phyloP scores from a whole-genome alignment of 768 basidiomycete species.

The Lactifluus pinguis region DNA sequence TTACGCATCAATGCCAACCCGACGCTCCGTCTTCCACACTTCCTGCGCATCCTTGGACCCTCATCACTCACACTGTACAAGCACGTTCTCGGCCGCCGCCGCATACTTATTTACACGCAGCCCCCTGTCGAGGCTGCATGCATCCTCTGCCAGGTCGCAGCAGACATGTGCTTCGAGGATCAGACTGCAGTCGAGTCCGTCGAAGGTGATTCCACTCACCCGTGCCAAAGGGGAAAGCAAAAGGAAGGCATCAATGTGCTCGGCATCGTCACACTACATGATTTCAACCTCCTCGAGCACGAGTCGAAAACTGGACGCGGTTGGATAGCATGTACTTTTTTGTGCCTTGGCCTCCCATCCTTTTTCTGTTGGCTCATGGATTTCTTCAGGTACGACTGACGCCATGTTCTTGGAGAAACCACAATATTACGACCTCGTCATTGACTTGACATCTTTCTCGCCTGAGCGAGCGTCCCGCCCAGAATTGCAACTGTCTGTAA shows the following conservation, averaged over 20 bases:
- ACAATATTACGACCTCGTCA: conserved; percentile 66
- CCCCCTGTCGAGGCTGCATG: conserved; percentile 78
- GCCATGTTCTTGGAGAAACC: conserved; percentile 79
- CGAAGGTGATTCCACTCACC: background rate
- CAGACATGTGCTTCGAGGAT: conserved; percentile 53
- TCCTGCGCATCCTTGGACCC: conserved; percentile 70
- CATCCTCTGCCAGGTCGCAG: conserved; percentile 50
- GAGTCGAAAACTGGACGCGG: conserved; percentile 55
- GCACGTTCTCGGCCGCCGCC: conserved; percentile 60
- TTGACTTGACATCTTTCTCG: conserved; percentile 68
- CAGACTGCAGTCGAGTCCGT: conserved; percentile 17
- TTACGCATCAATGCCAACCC: conserved; percentile 34
- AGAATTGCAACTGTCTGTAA: conserved; percentile 53
- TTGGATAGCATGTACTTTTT: conserved; percentile 66
- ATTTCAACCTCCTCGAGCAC: conserved; percentile 50
- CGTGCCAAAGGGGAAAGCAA: conserved; percentile 31
- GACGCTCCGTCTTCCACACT: conserved; percentile 62
- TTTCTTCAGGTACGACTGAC: conserved; percentile 57
- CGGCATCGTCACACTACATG: conserved; percentile 72
- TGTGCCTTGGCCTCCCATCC: background rate
- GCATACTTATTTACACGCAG: conserved; percentile 72
- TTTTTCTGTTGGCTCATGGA: background rate
- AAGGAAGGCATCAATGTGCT: conserved; percentile 55
- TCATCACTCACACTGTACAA: conserved; percentile 74
- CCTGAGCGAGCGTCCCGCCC: conserved; percentile 43